A percentile compares a stretch with the other conserved stretches of the same genome.
Conservation (phyloP, 2,329 filamentous ascomycete species). For the Xylaria sp. region DNA sequence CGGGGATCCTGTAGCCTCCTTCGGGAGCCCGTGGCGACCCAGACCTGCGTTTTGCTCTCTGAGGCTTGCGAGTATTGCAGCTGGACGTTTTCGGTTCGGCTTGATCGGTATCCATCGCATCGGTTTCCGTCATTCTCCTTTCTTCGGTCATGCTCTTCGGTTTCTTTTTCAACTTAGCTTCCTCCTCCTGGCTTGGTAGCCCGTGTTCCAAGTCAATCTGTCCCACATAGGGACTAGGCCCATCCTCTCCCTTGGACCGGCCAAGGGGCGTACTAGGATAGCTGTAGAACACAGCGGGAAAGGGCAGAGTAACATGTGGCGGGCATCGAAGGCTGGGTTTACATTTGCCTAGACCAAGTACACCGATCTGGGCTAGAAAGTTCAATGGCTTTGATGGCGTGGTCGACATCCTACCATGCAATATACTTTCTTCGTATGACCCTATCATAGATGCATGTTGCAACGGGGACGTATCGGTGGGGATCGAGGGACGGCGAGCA, state of each 20-base stretch:
- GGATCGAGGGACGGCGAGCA: slow-evolving; percentile 63
- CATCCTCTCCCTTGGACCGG: slow-evolving; percentile 65
- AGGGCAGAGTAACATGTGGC: slow-evolving; percentile 81
- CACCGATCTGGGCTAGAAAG: slow-evolving; percentile 92
- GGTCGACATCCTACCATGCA: slow-evolving; percentile 93
- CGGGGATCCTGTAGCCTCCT: slow-evolving; percentile 88
- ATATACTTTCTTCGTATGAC: slow-evolving; percentile 94
- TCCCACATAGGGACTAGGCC: slow-evolving; percentile 92
- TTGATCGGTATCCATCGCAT: slow-evolving; percentile 22
- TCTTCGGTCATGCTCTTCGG: slow-evolving; percentile 42
- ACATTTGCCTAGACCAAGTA: slow-evolving; percentile 83
- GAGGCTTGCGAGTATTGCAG: slow-evolving; percentile 29
- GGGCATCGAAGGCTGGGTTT: slow-evolving; percentile 81
- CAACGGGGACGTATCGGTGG: slow-evolving; percentile 68
- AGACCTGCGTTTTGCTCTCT: slow-evolving; percentile 49
- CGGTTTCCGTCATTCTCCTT: slow-evolving; percentile 31
- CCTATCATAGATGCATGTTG: slow-evolving; percentile 95
- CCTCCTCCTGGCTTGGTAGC: slow-evolving; percentile 50
- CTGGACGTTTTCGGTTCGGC: slow-evolving; percentile 24
- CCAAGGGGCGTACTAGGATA: slow-evolving; percentile 66
- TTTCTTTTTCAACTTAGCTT: slow-evolving; percentile 44
- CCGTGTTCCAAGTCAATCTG: slow-evolving; percentile 85
- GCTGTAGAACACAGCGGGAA: slow-evolving; percentile 94
- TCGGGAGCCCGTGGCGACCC: slow-evolving; percentile 63
- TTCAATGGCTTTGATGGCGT: slow-evolving; percentile 87